Base-by-base conservation (phyloP, 2,329 filamentous ascomycete genomes). In the Madurella fahalii region DNA sequence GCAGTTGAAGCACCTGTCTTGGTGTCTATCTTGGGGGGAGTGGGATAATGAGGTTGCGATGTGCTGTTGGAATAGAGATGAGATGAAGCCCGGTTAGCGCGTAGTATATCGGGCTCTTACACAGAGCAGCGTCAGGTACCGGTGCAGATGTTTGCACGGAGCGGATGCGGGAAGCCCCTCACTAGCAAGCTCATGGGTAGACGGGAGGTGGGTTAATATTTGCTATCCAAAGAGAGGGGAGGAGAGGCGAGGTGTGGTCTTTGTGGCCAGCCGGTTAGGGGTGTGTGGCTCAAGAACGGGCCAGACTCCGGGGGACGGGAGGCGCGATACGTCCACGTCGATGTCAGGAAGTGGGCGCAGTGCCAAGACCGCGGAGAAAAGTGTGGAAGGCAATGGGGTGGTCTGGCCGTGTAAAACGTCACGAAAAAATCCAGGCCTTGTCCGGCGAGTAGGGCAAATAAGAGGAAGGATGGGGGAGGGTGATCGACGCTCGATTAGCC, bases 111-210 rank as follows among this genome's bases (percentile, higher is more conserved):
- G 32, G 50, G 47, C 50, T 58, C 37, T 51, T 54, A 48, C 54
- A 50, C 31, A n/a, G 43, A 47, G 40, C 30, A 45, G 59, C 30
- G 47, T 63, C 62, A 65, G 61, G 65, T 61, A 56, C 65, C 62
- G 52, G 62, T 59, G 61, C 62, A 60, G 58, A 56, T 52, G 51
- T 62, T 47, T 56, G 58, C 50, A 47, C 47, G 47, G 53, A 52
- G 44, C 53, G 56, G 52, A 57, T 53, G 54, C 52, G 49, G 58
- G 52, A 60, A 59, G 47, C 43, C 63, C 72, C 67, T 74, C 69
- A 74, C 63, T 74, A 75, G 66, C 72, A 67, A 71, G 67, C 61
- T 71, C 72, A 74, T 75, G 61, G 65, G 67, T 42, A 20, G 47
- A 54, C n/a, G n/a, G 56, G 50, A 45, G 56, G 48, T 42, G 51